phyloP scores from a whole-genome alignment of 1,284 basidiomycete species.

The Melampsora americana region DNA sequence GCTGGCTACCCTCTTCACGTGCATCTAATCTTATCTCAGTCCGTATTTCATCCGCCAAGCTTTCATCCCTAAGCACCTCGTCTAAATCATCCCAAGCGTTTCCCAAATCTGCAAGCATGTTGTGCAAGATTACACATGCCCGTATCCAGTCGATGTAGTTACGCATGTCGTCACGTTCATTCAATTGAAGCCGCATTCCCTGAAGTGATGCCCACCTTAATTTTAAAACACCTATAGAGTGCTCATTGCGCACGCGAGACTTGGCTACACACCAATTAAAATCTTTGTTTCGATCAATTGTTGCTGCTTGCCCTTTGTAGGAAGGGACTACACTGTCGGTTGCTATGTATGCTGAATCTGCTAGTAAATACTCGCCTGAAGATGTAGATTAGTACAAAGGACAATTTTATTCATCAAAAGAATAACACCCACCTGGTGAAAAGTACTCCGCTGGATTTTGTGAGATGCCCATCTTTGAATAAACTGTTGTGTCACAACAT shows the following conservation, averaged over 20 bases:
- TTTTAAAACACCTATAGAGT: constrained; percentile 4
- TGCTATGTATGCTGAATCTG: constrained; percentile 20
- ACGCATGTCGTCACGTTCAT: too few relatives aligned
- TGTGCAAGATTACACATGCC: too few relatives aligned
- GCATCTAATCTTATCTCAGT: too few relatives aligned
- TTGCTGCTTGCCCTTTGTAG: constrained; percentile 1
- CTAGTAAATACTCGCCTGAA: constrained; percentile 24
- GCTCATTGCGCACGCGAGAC: constrained; percentile 10
- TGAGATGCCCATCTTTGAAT: constrained; percentile 4
- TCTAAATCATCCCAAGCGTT: too few relatives aligned
- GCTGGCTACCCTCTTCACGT: too few relatives aligned
- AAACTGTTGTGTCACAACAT: constrained; percentile 6
- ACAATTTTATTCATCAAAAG: background rate
- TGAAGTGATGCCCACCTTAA: too few relatives aligned
- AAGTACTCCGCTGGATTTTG: constrained; percentile 5
- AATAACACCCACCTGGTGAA: background rate
- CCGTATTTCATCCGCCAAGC: too few relatives aligned
- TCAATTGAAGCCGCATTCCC: too few relatives aligned
- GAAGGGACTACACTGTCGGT: constrained; percentile 9
- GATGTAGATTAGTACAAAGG: background rate
- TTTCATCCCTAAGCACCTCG: too few relatives aligned
- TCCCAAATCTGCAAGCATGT: too few relatives aligned
- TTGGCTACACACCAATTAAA: constrained; percentile 21
- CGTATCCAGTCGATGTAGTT: too few relatives aligned
- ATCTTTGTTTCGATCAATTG: constrained; percentile 1